phyloP scores from a whole-genome alignment of 1,284 basidiomycete species.

The Peniophora sp. region DNA sequence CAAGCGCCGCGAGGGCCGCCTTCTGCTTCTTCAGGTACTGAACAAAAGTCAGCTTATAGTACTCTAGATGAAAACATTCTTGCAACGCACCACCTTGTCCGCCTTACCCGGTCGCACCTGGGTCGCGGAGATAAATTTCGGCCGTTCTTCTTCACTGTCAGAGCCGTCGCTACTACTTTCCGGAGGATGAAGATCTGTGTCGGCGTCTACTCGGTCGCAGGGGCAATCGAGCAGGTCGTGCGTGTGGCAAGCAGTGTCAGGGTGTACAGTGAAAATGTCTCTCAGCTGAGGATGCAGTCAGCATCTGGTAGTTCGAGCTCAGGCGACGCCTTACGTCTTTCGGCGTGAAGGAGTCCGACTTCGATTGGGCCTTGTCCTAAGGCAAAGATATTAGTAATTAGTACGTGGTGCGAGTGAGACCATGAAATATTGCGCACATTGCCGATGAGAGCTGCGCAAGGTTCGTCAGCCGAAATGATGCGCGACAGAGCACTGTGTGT shows the following conservation, averaged over 20 bases:
- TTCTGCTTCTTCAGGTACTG: constrained; percentile 71
- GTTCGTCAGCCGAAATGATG: background rate
- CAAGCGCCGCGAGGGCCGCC: constrained; percentile 72
- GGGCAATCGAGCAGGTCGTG: constrained; percentile 81
- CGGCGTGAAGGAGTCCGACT: constrained; percentile 81
- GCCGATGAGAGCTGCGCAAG: constrained; percentile 52
- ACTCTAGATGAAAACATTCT: constrained; percentile 1
- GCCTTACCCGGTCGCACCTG: constrained; percentile 50
- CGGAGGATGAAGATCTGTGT: constrained; percentile 13
- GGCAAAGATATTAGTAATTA: constrained; percentile 10
- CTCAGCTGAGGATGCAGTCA: constrained; percentile 46
- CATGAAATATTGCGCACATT: constrained; percentile 29
- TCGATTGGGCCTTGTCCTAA: constrained; percentile 47
- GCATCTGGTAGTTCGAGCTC: too few species aligned
- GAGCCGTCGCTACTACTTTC: constrained; percentile 24
- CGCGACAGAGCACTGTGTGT: background rate
- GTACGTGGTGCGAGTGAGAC: constrained; percentile 5
- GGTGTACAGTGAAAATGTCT: constrained; percentile 87
- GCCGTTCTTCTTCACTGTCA: constrained; percentile 15
- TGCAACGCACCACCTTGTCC: constrained; percentile 43
- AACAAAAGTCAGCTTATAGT: constrained; percentile 1
- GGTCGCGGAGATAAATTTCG: constrained; percentile 68
- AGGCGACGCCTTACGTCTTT: too few species aligned
- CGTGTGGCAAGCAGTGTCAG: constrained; percentile 80
- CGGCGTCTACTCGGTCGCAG: constrained; percentile 35